Conservation (phyloP, 257 asterid genomes). For the Striga asiatica region DNA sequence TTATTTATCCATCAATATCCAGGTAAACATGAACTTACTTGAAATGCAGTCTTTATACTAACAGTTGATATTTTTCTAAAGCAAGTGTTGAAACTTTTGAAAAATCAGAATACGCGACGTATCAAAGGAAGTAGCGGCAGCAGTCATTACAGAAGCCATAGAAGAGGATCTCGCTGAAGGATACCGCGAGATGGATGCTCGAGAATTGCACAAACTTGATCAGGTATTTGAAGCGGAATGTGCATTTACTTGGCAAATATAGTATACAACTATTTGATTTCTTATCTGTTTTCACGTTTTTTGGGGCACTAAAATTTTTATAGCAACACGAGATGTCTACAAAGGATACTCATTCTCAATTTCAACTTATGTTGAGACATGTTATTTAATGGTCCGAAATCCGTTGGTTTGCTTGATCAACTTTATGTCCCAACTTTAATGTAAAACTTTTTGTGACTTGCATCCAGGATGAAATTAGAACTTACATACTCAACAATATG, state of each 20-base stretch:
- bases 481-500: slow-evolving; percentile 62
- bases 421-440: background rate
- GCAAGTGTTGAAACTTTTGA: slow-evolving; percentile 16
- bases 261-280: too few species aligned
- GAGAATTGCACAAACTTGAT: slow-evolving; percentile 52
- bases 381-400: too few species aligned
- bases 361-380: too few species aligned
- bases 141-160: slow-evolving; percentile 83
- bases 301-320: too few species aligned
- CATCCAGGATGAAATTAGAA: slow-evolving; percentile 59
- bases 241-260: too few species aligned
- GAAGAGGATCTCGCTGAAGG: slow-evolving; percentile 95
- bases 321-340: too few species aligned
- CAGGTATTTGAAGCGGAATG: slow-evolving; percentile 48
- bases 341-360: too few species aligned
- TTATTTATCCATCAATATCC: slow-evolving; percentile 86
- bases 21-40: slow-evolving; percentile 25
- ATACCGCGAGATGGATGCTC: slow-evolving; percentile 79
- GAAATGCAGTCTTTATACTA: background rate
- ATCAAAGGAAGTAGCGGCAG: slow-evolving; percentile 89
- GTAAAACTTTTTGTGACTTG: background rate
- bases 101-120: slow-evolving; percentile 96
- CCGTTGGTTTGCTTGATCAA: too few species aligned
- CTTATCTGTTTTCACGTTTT: too few species aligned
- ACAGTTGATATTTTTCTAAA: slow-evolving; percentile 8